These are phyloP conservation scores for Trichoderma virens DNA, from an alignment of 495 filamentous ascomycete genomes.

Conservation along the genomic window DNA sequence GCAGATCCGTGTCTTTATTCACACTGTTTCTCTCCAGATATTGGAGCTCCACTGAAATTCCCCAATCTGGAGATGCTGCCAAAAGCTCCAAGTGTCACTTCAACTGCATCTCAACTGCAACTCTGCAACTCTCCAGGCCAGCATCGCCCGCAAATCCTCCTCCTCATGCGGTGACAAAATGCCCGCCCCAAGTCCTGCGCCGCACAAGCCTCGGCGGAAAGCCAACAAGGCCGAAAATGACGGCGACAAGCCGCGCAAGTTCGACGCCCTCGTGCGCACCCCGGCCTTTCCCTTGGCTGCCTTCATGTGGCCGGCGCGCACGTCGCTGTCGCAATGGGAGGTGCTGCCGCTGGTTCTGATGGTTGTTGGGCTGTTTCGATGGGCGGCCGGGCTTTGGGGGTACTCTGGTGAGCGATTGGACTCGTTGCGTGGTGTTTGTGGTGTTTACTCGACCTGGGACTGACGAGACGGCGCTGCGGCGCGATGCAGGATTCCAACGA, in stretches of 20 bases:
- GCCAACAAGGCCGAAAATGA: slow-evolving; percentile 27
- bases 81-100: not conserved
- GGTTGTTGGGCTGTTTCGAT: slow-evolving; percentile 83
- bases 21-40: not conserved
- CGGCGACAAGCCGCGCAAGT: slow-evolving; percentile 11
- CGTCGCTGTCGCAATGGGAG: slow-evolving; percentile 85
- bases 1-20: not conserved
- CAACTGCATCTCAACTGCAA: not conserved
- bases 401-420: slow-evolving; percentile 65
- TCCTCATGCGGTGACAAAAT: slow-evolving; percentile 28
- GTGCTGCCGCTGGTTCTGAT: slow-evolving; percentile 80
- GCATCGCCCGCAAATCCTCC: not conserved
- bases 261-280: slow-evolving; percentile 29
- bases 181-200: slow-evolving; percentile 33
- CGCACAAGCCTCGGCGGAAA: slow-evolving; percentile 45
- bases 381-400: slow-evolving; percentile 85
- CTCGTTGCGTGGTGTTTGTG: not conserved
- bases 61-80: not conserved
- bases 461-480: not conserved
- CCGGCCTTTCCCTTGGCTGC: slow-evolving; percentile 78
- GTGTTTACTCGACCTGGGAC: not conserved
- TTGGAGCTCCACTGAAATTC: not conserved
- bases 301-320: slow-evolving; percentile 84
- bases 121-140: too few relatives aligned
- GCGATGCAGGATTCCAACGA: slow-evolving; percentile 55